Evolutionary conservation across 2,329 filamentous ascomycete species (phyloP).

Genomic region (Hirsutella rhossiliensis): DNA sequence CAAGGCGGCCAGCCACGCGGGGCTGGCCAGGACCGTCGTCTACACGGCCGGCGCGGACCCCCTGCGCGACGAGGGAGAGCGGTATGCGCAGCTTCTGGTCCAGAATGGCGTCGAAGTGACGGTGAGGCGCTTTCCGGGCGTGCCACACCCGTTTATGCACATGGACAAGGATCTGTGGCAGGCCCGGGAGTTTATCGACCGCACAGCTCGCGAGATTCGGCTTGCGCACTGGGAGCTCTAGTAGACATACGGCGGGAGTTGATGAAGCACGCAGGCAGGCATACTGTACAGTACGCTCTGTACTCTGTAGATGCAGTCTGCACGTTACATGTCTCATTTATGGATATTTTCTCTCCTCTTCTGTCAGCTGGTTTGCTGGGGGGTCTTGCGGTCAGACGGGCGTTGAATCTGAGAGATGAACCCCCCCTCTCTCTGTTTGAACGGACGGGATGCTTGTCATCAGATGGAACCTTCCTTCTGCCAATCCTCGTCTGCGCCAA

Average conservation of each 20-base stretch:
- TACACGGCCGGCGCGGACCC: slow-evolving; percentile 32
- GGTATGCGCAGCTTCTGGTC: slow-evolving; percentile 28
- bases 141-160: slow-evolving; percentile 38
- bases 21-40: slow-evolving; percentile 25
- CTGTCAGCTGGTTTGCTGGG: no score
- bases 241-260: not conserved
- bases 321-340: no score
- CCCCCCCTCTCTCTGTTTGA: no score
- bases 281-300: no score
- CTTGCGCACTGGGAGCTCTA: slow-evolving; percentile 10
- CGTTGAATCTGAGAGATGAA: no score
- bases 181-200: slow-evolving; percentile 20
- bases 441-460: no score
- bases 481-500: no score
- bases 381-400: no score
- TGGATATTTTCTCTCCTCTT: no score
- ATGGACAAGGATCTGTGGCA: slow-evolving; percentile 28
- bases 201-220: slow-evolving; percentile 18
- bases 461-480: no score
- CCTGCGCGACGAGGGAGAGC: slow-evolving; percentile 35
- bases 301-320: no score
- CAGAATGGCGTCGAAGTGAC: slow-evolving; percentile 32
- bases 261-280: no score
- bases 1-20: slow-evolving; percentile 18
- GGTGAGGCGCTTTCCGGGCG: slow-evolving; percentile 30